These are phyloP conservation scores for Amylostereum areolatum DNA, from an alignment of 1,284 basidiomycete species.

Conservation along the genomic window DNA sequence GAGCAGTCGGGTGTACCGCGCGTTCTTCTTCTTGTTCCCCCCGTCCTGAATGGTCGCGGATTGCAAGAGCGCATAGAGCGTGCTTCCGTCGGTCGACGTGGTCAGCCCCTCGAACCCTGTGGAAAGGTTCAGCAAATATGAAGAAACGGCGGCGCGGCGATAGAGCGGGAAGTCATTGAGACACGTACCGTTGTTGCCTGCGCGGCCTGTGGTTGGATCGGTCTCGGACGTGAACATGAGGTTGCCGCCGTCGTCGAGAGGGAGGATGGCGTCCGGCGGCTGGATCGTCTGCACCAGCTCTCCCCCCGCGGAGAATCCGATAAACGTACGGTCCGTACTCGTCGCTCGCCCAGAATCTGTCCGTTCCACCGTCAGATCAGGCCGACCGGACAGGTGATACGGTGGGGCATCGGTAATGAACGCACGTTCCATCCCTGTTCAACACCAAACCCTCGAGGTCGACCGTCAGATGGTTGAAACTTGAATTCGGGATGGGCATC, in stretches of 20 bases:
- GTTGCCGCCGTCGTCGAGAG: conserved; percentile 34
- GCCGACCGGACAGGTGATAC: background rate
- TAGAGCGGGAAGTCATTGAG: background rate
- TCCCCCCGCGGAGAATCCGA: conserved; percentile 39
- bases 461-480: conserved; percentile 43
- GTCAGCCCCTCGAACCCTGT: conserved; percentile 65
- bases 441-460: conserved; percentile 60
- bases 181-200: conserved; percentile 38
- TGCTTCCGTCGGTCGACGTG: conserved; percentile 38
- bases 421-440: conserved; percentile 53
- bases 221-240: conserved; percentile 50
- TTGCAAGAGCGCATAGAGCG: conserved; percentile 59
- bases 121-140: background rate
- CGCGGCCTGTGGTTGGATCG: conserved; percentile 46
- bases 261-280: conserved; percentile 53
- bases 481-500: conserved; percentile 42
- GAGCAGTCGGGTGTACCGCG: conserved; percentile 49
- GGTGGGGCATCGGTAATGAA: background rate
- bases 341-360: conserved; percentile 58
- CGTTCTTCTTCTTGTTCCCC: conserved; percentile 38
- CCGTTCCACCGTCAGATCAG: conserved; percentile 1
- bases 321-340: conserved; percentile 73
- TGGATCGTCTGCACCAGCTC: conserved; percentile 51
- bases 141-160: background rate
- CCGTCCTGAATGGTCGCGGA: conserved; percentile 63